phyloP scores from a whole-genome alignment of 2,329 filamentous ascomycete species.

The Cladosporium colombiae region DNA sequence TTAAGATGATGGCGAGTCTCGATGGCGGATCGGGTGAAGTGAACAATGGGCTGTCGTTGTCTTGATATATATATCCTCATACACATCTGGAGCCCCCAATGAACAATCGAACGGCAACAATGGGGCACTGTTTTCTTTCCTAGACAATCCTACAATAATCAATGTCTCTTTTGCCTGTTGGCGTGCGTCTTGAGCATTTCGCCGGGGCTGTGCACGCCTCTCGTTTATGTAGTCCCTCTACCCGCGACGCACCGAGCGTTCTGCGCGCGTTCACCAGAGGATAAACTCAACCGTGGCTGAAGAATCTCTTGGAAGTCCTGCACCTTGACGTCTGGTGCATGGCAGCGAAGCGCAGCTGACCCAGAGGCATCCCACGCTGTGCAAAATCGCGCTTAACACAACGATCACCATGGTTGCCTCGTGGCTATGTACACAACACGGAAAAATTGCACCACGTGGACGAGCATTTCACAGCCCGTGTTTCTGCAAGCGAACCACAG shows the following conservation, averaged over 20 bases:
- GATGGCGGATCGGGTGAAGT: background rate
- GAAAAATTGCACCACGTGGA: background rate
- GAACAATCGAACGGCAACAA: background rate
- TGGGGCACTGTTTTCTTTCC: too few species aligned
- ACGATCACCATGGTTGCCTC: background rate
- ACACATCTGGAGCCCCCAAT: background rate
- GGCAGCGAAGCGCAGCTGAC: background rate
- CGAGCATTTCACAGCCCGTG: background rate
- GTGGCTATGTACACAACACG: background rate
- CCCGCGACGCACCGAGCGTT: too few species aligned
- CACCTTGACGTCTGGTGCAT: background rate
- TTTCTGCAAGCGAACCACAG: background rate
- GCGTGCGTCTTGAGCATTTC: background rate
- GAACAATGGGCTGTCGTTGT: background rate
- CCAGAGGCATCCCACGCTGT: too few species aligned
- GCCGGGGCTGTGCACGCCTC: background rate
- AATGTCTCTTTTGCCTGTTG: background rate
- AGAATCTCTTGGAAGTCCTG: background rate
- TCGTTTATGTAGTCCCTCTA: background rate
- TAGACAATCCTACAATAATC: too few species aligned
- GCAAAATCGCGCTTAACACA: background rate
- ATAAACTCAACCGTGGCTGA: background rate
- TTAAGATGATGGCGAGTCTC: conserved; percentile 36
- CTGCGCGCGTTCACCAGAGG: background rate
- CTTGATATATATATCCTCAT: background rate